A percentile compares a stretch with the other conserved stretches of the same genome.
Evolutionary conservation across 495 filamentous ascomycete genomes (phyloP).

Genomic region (Acidomyces sp.): DNA sequence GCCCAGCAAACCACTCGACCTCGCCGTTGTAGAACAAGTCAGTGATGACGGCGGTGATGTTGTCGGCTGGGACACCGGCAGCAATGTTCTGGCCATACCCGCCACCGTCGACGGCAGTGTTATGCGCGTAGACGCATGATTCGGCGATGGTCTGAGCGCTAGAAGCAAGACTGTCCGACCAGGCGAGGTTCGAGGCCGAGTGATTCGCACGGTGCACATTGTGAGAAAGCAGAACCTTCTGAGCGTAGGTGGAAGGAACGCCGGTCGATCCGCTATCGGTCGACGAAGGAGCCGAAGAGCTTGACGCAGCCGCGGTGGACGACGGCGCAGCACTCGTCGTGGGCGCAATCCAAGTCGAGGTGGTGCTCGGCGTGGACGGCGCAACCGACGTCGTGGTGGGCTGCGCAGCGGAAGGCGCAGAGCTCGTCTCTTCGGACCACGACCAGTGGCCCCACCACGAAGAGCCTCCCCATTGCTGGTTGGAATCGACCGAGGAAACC

Average conservation of each 20-base stretch:
- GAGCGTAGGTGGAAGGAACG: slow-evolving; percentile 30
- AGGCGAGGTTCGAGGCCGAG: slow-evolving; percentile 50
- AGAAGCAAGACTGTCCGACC: slow-evolving; percentile 46
- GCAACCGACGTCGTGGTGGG: slow-evolving; percentile 4
- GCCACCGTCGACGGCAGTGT: slow-evolving; percentile 57
- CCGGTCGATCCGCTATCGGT: slow-evolving; percentile 1
- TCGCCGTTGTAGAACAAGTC: slow-evolving; percentile 80
- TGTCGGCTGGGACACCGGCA: slow-evolving; percentile 30
- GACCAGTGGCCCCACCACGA: slow-evolving; percentile 1
- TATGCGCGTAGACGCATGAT: slow-evolving; percentile 59
- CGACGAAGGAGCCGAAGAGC: slow-evolving; percentile 1
- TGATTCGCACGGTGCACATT: slow-evolving; percentile 80
- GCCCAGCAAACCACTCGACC: slow-evolving; percentile 35
- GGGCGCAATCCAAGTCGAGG: slow-evolving; percentile 6
- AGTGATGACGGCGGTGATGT: slow-evolving; percentile 52
- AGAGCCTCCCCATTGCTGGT: slow-evolving; percentile 2
- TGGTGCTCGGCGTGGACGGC: slow-evolving; percentile 8
- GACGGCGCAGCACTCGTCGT: slow-evolving; percentile 7
- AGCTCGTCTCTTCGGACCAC: slow-evolving; percentile 6
- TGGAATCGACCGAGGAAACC: background rate
- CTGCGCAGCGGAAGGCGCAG: slow-evolving; percentile 14
- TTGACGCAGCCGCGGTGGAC: slow-evolving; percentile 1
- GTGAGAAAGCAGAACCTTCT: slow-evolving; percentile 53
- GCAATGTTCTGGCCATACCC: slow-evolving; percentile 82
- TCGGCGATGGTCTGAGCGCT: slow-evolving; percentile 41